Evolutionary conservation across 148 eudicot species (phyloP).

Genomic region (Silene latifolia): DNA sequence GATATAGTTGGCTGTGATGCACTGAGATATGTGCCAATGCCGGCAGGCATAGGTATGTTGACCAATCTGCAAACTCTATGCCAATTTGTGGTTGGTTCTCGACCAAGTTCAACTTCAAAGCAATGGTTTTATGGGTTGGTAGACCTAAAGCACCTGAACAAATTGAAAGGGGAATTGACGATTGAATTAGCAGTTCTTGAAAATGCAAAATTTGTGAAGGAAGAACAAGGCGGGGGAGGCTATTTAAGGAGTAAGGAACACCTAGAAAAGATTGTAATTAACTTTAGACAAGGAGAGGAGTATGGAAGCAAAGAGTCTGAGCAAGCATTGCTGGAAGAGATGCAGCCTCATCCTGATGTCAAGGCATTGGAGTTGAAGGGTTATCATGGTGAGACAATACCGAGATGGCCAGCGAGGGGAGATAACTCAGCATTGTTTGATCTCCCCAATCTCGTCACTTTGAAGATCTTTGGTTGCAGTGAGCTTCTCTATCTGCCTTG

Average conservation of each 20-base stretch:
- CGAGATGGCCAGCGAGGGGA: constrained; percentile 10
- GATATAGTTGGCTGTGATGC: not conserved
- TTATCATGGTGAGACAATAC: constrained; percentile 12
- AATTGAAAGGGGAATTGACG: not conserved
- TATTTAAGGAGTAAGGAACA: too few relatives aligned
- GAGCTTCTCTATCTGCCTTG: not conserved
- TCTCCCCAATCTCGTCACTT: constrained; percentile 15
- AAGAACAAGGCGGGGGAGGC: too few relatives aligned
- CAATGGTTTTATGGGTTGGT: not conserved
- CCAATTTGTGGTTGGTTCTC: constrained; percentile 4
- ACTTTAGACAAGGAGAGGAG: too few relatives aligned
- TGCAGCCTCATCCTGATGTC: constrained; percentile 20
- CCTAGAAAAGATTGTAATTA: too few relatives aligned
- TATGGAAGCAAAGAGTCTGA: too few relatives aligned
- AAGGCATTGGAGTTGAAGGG: not conserved
- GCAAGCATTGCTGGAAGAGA: not conserved
- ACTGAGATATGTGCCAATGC: not conserved
- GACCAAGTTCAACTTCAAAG: not conserved
- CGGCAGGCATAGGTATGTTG: constrained; percentile 10
- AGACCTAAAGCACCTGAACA: not conserved
- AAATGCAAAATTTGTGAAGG: too few relatives aligned
- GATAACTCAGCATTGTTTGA: not conserved
- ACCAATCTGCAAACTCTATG: constrained; percentile 1
- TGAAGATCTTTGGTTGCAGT: not conserved
- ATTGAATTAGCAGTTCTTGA: not conserved